Base-by-base conservation (phyloP, 805 yeast genomes). In the Candida incommunis region DNA sequence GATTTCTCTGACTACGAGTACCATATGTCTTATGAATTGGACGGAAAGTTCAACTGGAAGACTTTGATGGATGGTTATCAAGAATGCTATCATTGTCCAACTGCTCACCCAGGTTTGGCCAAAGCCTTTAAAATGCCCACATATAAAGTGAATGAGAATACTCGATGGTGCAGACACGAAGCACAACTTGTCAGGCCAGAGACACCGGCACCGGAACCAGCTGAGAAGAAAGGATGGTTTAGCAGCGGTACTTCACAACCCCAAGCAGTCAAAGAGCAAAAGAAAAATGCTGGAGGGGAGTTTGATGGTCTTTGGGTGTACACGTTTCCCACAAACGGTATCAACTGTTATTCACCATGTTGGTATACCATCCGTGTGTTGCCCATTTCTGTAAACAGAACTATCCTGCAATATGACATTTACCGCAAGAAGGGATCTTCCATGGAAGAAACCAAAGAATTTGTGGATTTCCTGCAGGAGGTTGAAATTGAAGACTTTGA, bases 31-130 rank as follows among this genome's bases (percentile, higher is more conserved):
- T 76, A 75, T 51, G 80, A 76, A 56, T 65, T 76, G 41, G 79
- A 75, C 51, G 81, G 82, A 43, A 63, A 72, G 53, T 76, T 76
- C 64, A 76, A 76, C 62, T 76, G 82, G 81, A 76, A 76, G 54
- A 76, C 81, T 3, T 65, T 76, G 48, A 75, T 76, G 79, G 81
- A 76, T 53, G 80, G 82, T 5, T 76, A 76, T 60, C 80, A 76
- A 62, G 81, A 76, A 60, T 76, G 81, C 53, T 76, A 76, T 61
- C 82, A 76, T 57, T 76, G 81, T 58, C 81, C 82, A 40, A 76
- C 80, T 9, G 80, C 80, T 1, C 82, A 76, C 51, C 80, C 80
- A 3, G 80, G 80, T 18, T 62, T 76, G 48, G 66, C 68, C 43
- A 56, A 70, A 25, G 78, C 80, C 11, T 76, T 76, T 63, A 69